phyloP scores from a whole-genome alignment of 176 grass and related monocot genomes.

The Alloteropsis semialata region DNA sequence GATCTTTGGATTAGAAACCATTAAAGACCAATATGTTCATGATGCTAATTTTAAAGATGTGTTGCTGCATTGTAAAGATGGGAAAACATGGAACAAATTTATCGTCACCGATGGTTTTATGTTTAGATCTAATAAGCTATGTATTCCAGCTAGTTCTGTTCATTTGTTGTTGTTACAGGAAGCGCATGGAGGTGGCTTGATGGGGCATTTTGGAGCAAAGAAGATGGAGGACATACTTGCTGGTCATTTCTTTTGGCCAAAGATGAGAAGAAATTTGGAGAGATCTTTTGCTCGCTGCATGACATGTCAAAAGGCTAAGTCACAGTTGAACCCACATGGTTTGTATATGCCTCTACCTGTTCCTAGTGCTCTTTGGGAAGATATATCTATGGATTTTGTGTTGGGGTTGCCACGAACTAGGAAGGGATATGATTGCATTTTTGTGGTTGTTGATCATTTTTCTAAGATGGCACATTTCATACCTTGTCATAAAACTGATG shows the following conservation, averaged over 20 bases:
- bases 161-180: not conserved
- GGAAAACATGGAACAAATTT: not conserved
- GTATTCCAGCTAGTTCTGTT: not conserved
- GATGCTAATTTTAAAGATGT: not conserved
- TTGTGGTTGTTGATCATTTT: not conserved
- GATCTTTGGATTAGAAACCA: too few species aligned
- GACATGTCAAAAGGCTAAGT: too few species aligned
- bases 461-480: not conserved
- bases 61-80: not conserved
- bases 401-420: not conserved
- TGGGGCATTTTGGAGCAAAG: too few species aligned
- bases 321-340: not conserved
- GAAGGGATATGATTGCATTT: not conserved
- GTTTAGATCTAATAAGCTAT: not conserved
- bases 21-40: not conserved
- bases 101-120: not conserved
- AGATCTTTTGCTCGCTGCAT: too few species aligned
- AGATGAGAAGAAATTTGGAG: too few species aligned
- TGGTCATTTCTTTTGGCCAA: too few species aligned
- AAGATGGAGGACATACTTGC: too few species aligned
- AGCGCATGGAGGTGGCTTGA: not conserved
- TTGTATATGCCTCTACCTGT: not conserved
- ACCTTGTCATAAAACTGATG: not conserved
- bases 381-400: not conserved
- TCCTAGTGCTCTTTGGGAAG: not conserved